Evolutionary conservation across 768 basidiomycete species (phyloP), one percentile per base, ranked within the genome.

Genomic region (Xerocomellus amylosporus): DNA sequence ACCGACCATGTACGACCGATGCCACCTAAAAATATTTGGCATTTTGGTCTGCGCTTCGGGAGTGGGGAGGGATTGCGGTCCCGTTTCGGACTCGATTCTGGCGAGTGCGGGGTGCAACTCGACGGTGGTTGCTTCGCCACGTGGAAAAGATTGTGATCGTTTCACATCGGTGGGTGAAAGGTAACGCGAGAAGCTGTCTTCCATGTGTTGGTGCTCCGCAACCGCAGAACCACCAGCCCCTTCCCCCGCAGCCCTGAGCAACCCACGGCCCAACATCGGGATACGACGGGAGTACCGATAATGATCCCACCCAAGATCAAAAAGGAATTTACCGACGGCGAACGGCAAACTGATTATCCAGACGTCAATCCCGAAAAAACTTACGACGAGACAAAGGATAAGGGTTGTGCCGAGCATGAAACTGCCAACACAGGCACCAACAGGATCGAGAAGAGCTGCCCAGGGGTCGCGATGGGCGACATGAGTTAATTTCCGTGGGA

Each of bases 321-420:
- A 83, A 6, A 80, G 34, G 36, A 94, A 77, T 71, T 93, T 93
- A 49, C 81, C 67, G 0, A 78, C 66, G 0, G 91, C 93, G 44
- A 92, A 92, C 0, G 95, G 92, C 12, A 92, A 78, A 4, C 83
- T 88, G 44, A 96, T 88, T 71, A 79, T 83, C 88, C 90, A 93
- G 3, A 91, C 88, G 49, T 91, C 87, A 17, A 91, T 76, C 43
- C 83, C 78, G 58, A 88, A 76, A 67, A 87, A 90, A 65, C 86
- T 88, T 56, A 87, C 83, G 5, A 85, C 83, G 49, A 96, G 83
- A 20, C 90, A 80, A 10, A 88, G 78, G n/a, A 81, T 71, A 15
- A 98, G 79, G 34, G 89, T 88, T 13, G 75, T 69, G 1, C 79
- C 74, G 13, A 97, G 79, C 42, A 95, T 71, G 22, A 79, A 62